Percentiles rank a stretch among this genome's conserved stretches.
Evolutionary conservation across 2,329 filamentous ascomycete species (phyloP).

Genomic region (Aspergillus ruber): DNA sequence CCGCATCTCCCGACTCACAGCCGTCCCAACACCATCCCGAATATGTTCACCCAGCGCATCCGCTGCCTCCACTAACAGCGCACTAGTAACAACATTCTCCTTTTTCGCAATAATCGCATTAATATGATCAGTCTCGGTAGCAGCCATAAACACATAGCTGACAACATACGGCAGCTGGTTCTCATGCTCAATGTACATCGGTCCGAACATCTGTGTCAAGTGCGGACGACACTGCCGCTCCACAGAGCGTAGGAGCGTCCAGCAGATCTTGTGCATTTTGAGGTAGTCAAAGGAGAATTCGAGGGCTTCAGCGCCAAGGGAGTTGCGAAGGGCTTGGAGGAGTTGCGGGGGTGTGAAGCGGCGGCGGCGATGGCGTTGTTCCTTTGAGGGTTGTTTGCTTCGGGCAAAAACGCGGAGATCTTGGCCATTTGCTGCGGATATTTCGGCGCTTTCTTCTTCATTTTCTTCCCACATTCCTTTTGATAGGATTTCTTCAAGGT

Average conservation of each 20-base stretch:
- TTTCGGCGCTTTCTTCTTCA: slow-evolving; percentile 10
- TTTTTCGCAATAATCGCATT: neutral
- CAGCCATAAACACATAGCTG: slow-evolving; percentile 35
- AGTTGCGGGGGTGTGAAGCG: slow-evolving; percentile 18
- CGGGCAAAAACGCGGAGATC: slow-evolving; percentile 1
- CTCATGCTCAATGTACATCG: slow-evolving; percentile 34
- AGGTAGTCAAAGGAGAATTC: slow-evolving; percentile 43
- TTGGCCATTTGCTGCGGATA: slow-evolving; percentile 5
- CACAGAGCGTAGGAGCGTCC: slow-evolving; percentile 31
- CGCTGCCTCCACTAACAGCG: neutral
- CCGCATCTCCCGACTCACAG: neutral
- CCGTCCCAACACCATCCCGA: neutral
- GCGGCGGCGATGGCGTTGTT: neutral
- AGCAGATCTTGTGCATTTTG: slow-evolving; percentile 36
- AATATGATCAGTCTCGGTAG: slow-evolving; percentile 5
- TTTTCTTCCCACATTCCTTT: slow-evolving; percentile 18
- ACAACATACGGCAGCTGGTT: slow-evolving; percentile 37
- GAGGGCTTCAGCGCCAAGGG: slow-evolving; percentile 23
- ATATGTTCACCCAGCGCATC: neutral
- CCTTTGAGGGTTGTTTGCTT: slow-evolving; percentile 1
- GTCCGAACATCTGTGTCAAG: slow-evolving; percentile 27
- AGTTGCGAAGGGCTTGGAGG: slow-evolving; percentile 20
- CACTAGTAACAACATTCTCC: neutral
- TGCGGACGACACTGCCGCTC: slow-evolving; percentile 22
- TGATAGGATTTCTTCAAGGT: slow-evolving; percentile 32